phyloP scores from a whole-genome alignment of 2,329 filamentous ascomycete species.

The Penicillium fuscoglaucum region DNA sequence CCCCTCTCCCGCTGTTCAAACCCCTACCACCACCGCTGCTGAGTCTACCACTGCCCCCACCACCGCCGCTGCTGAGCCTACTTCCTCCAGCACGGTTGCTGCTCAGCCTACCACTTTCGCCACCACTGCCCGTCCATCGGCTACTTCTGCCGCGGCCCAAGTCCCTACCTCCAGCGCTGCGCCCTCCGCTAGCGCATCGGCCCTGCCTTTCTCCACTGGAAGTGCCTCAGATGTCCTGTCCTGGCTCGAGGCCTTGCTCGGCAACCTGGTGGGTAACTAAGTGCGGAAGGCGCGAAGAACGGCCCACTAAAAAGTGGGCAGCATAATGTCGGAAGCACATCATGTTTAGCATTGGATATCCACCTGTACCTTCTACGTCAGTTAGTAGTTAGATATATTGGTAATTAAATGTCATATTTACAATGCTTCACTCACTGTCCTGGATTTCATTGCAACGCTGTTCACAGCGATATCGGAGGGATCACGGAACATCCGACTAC shows the following conservation, averaged over 20 bases:
- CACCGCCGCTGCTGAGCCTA: constrained; percentile 4
- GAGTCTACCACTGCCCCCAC: background rate
- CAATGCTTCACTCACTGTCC: background rate
- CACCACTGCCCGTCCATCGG: constrained; percentile 17
- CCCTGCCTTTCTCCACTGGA: constrained; percentile 16
- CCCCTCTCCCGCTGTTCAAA: background rate
- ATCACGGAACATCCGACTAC: constrained; percentile 1
- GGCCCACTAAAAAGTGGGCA: background rate
- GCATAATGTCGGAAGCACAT: background rate
- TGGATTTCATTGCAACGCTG: background rate
- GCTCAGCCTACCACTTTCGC: constrained; percentile 19
- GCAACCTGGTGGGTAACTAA: constrained; percentile 21
- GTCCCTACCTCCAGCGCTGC: constrained; percentile 1
- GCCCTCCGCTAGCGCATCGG: background rate
- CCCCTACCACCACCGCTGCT: background rate
- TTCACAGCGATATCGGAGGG: background rate
- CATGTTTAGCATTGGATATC: background rate
- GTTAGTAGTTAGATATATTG: constrained; percentile 2
- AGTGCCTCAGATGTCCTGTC: constrained; percentile 16
- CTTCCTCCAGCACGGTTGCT: constrained; percentile 1
- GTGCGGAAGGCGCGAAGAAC: background rate
- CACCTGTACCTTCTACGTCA: background rate
- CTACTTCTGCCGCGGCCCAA: constrained; percentile 1
- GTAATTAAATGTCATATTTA: constrained; percentile 2
- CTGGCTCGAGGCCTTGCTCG: constrained; percentile 18